Evolutionary conservation across 208 protist species (phyloP), one percentile per base, ranked within the genome.

Genomic region (Acanthamoeba divionensis): DNA sequence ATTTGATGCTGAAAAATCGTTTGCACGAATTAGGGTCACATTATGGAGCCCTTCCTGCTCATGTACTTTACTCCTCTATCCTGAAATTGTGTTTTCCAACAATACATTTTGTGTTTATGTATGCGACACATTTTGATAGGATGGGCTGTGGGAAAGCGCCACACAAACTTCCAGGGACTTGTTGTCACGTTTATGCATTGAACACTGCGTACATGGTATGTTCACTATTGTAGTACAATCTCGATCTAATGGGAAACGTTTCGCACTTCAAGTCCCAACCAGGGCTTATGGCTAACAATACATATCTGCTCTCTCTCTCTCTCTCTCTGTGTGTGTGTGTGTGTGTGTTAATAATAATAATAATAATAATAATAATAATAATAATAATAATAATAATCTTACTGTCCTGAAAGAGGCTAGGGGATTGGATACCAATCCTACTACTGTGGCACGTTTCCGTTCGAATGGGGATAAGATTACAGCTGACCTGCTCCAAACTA

Each of bases 111-210:
- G 4, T 7, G 33, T 52, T 8, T n/a, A 24, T 62, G 54, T 62
- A 29, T 29, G 57, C 13, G 15, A 36, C 57, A 65, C 10, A 21
- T 31, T 12, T 41, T 31, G 5, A 41, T 31, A 85, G 75, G 75
- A 85, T 21, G n/a, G 75, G 10, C 26, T 85, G n/a, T 85, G 75
- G 75, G 75, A 85, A 44, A 85, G 75, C 75, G 75, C 75, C 0
- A 36, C 41, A 55, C 21, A 85, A 36, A 85, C 75, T 7, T 57
- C 75, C 2, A 44, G 52, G 33, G 65, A 44, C 31, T 33, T 85
- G 9, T 21, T 85, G 44, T 57, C 75, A 15, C 45, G 75, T n/a
- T n/a, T 85, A n/a, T 85, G 75, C 50, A 85, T 85, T 44, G 75
- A 85, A 38, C 75, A 85, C 75, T 66, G 60, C 52, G 75, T 85